A percentile compares a stretch with the other conserved stretches of the same genome.
Conservation (phyloP, 306 rosid species). For the Citrullus mucosospermus region DNA sequence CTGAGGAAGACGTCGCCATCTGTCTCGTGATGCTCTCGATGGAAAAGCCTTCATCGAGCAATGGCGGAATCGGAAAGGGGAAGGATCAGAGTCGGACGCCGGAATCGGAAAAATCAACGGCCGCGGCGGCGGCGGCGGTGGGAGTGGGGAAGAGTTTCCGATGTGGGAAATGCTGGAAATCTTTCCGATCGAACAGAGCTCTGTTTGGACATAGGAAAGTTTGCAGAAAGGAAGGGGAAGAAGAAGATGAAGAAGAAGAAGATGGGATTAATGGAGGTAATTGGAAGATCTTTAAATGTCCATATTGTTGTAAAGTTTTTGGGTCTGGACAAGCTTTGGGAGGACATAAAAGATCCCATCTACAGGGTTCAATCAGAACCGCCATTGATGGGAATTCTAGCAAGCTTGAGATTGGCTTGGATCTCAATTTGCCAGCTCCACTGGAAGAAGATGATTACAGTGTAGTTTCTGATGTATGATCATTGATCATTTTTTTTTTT, state of each 20-base stretch:
- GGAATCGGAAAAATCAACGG: slow-evolving; percentile 19
- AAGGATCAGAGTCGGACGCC: slow-evolving; percentile 3
- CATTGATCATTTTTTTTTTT: neutral
- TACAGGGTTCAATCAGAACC: slow-evolving; percentile 4
- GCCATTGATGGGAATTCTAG: slow-evolving; percentile 7
- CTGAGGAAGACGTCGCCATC: slow-evolving; percentile 69
- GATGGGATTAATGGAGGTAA: slow-evolving; percentile 9
- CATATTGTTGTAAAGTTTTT: slow-evolving; percentile 61
- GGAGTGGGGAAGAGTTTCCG: slow-evolving; percentile 14
- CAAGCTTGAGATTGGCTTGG: slow-evolving; percentile 33
- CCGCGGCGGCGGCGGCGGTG: slow-evolving; percentile 11
- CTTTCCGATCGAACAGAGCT: slow-evolving; percentile 79
- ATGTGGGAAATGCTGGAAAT: slow-evolving; percentile 74
- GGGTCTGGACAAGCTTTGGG: slow-evolving; percentile 89
- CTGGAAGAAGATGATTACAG: slow-evolving; percentile 43
- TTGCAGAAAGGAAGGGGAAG: slow-evolving; percentile 3
- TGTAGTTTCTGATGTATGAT: slow-evolving; percentile 42
- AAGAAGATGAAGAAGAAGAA: neutral
- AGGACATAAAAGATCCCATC: slow-evolving; percentile 86
- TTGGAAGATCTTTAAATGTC: slow-evolving; percentile 57
- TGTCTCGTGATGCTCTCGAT: slow-evolving; percentile 77
- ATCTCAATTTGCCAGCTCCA: slow-evolving; percentile 87
- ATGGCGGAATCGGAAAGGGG: neutral
- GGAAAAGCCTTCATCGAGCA: slow-evolving; percentile 18
- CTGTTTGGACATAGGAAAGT: slow-evolving; percentile 58